Evolutionary conservation across 2,329 filamentous ascomycete genomes (phyloP), one percentile per base, ranked within the genome.

Genomic region (Aspergillus vadensis): DNA sequence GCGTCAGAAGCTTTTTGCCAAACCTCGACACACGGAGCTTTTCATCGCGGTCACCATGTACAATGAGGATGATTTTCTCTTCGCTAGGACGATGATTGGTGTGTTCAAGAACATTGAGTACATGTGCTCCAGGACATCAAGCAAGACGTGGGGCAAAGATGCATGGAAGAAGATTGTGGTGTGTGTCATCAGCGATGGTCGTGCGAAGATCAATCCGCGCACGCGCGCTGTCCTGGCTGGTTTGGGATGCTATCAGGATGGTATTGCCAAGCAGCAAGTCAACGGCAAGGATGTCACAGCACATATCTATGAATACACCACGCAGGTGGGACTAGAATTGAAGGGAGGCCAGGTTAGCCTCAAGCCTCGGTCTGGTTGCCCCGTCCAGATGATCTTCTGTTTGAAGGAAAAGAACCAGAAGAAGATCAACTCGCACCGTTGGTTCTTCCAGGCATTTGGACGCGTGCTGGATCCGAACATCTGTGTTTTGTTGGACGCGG

Each of bases 161-260:
- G 93, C 94, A 4, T 99, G 95, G 95, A 98, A 99, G 82, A 99
- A 99, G 83, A 98, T 99, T 70, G 95, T 99, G 9, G 95, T 99
- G 10, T 98, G 94, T 76, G 88, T 99, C 48, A 95, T 99, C 66
- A 97, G 92, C 70, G 95, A 99, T 72, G 95, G 95, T 62, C 92
- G 95, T 86, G 90, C 89, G 63, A 97, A 97, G 82, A 99, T 99
- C 81, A 97, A 98, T 76, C 87, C 91, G 2, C 84, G 95, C 65
- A 99, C 95, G 2, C 88, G 90, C 71, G 92, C 94, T 36, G 87
- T 98, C 17, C 80, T 99, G 54, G 93, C 95, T 19, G 95, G 89
- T 78, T 88, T 99, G 83, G 95, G 95, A 72, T 92, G 97, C 53
- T 99, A 97, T 74, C 95, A 99, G 76, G 95, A 99, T 72, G 95